Evolutionary conservation across 163 green algal species (phyloP).

Genomic region (Prototheca wickerhamii): DNA sequence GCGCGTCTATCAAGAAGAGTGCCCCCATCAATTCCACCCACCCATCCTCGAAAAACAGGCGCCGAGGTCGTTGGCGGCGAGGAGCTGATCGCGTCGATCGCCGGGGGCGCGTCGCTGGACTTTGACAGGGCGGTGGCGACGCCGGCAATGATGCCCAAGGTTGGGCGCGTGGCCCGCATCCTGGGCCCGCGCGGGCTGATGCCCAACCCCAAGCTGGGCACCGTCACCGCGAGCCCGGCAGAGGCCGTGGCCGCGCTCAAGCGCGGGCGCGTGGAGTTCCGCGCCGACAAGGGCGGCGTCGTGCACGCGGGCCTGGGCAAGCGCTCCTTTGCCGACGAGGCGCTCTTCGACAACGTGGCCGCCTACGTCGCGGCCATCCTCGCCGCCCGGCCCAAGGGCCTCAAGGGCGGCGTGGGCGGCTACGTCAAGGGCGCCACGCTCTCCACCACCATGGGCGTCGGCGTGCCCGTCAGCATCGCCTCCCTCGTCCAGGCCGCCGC

Average conservation of each 20-base stretch:
- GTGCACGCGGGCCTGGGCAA: conserved; percentile 65
- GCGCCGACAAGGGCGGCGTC: conserved; percentile 51
- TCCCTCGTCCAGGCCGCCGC: conserved; percentile 18
- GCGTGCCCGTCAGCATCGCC: conserved; percentile 27
- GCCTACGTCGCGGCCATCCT: conserved; percentile 44
- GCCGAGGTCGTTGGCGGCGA: conserved; percentile 67
- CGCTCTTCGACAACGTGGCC: conserved; percentile 47
- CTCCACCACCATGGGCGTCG: conserved; percentile 36
- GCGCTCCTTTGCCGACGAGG: conserved; percentile 26
- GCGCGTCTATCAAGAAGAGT: too few relatives aligned
- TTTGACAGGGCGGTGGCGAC: conserved; percentile 73
- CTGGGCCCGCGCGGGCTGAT: conserved; percentile 96
- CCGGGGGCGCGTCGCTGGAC: conserved; percentile 34
- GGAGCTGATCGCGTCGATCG: conserved; percentile 53
- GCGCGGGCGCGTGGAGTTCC: conserved; percentile 61
- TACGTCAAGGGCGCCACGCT: conserved; percentile 54
- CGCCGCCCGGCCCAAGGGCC: conserved; percentile 45
- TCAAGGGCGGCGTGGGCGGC: conserved; percentile 38
- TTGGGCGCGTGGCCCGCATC: conserved; percentile 49
- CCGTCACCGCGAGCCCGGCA: conserved; percentile 66
- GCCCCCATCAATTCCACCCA: too few relatives aligned
- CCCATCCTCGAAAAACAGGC: conserved; percentile 32
- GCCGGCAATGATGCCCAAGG: conserved; percentile 58
- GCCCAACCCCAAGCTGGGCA: conserved; percentile 99
- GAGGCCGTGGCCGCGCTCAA: conserved; percentile 47